Conservation (phyloP, 176 grass and related monocot genomes). For the Eleusine indica region DNA sequence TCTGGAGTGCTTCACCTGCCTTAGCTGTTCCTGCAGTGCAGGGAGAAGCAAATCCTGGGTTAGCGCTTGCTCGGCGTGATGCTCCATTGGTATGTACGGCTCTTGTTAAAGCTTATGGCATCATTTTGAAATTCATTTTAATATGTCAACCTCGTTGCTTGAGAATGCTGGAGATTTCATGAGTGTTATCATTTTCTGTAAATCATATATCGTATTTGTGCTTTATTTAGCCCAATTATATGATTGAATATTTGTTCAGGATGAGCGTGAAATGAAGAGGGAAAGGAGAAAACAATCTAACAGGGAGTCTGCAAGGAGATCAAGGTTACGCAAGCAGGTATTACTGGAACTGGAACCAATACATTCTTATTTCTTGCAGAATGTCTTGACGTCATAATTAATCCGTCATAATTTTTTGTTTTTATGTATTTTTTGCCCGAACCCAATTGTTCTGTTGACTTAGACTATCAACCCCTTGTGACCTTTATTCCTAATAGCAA, state of each 20-base stretch:
- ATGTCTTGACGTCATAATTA: background rate
- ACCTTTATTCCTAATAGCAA: background rate
- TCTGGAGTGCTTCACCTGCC: slow-evolving; percentile 72
- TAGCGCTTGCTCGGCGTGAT: slow-evolving; percentile 42
- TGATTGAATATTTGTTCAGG: slow-evolving; percentile 50
- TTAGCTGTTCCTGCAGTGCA: slow-evolving; percentile 51
- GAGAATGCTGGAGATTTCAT: slow-evolving; percentile 8
- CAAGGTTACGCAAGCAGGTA: slow-evolving; percentile 95
- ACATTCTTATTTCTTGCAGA: slow-evolving; percentile 15
- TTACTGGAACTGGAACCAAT: slow-evolving; percentile 15
- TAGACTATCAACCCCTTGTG: background rate
- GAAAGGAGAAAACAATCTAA: slow-evolving; percentile 96
- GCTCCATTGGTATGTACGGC: slow-evolving; percentile 35
- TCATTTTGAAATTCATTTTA: background rate
- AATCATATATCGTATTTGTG: slow-evolving; percentile 9
- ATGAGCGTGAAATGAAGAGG: slow-evolving; percentile 84
- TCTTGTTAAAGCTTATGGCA: background rate
- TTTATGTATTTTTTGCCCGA: background rate
- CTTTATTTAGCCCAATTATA: background rate
- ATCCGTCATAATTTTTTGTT: background rate
- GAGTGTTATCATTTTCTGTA: background rate
- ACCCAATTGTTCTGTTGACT: background rate
- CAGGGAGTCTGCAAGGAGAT: slow-evolving; percentile 91
- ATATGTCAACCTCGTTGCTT: background rate
- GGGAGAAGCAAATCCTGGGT: slow-evolving; percentile 45